phyloP scores from a whole-genome alignment of 352 stramenopile genomes.

The Hyaloperonospora brassicae region DNA sequence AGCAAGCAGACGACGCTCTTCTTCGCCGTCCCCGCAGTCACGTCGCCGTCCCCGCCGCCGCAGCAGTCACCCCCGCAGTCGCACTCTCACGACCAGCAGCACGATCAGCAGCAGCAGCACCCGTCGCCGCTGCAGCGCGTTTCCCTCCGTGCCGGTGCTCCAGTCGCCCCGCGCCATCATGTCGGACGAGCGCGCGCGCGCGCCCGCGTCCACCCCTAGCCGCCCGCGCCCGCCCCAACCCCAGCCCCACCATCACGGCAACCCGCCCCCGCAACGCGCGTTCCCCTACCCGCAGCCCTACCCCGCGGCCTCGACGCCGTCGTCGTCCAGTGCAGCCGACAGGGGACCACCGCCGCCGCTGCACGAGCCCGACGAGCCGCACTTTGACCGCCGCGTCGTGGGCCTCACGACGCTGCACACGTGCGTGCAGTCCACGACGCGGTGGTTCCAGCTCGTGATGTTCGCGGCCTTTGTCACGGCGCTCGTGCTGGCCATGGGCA shows the following conservation, averaged over 20 bases:
- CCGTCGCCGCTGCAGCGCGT: slow-evolving; percentile 6
- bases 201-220: neutral
- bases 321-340: too few species aligned
- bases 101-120: neutral
- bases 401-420: slow-evolving; percentile 30
- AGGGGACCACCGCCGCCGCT: too few species aligned
- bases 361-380: slow-evolving; percentile 3
- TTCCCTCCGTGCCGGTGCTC: slow-evolving; percentile 17
- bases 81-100: too few species aligned
- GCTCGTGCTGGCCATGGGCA: slow-evolving; percentile 49
- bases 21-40: too few species aligned
- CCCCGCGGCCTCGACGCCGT: slow-evolving; percentile 16
- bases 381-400: too few species aligned
- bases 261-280: slow-evolving; percentile 1
- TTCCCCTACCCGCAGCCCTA: slow-evolving; percentile 21
- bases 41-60: too few species aligned
- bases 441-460: slow-evolving; percentile 83
- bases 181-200: slow-evolving; percentile 12
- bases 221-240: neutral
- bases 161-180: slow-evolving; percentile 21
- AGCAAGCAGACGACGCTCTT: too few species aligned
- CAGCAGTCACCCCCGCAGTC: too few species aligned
- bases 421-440: slow-evolving; percentile 69
- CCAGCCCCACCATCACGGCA: slow-evolving; percentile 12
- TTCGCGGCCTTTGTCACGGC: slow-evolving; percentile 64